These are phyloP conservation scores for Delonix regia DNA, from an alignment of 306 rosid species.

Conservation along the genomic window DNA sequence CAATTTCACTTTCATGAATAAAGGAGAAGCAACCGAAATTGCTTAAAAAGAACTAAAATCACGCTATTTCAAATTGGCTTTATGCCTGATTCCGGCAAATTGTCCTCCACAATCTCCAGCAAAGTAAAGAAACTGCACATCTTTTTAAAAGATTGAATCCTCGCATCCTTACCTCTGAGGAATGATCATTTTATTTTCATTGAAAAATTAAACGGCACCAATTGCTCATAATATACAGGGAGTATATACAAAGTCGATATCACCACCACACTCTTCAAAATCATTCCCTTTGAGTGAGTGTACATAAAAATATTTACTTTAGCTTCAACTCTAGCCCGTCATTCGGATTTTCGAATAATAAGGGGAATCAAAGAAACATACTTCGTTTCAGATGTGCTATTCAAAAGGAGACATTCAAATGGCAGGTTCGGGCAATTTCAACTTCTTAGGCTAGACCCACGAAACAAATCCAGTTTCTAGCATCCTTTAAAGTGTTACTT, in stretches of 20 bases:
- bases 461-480: neutral
- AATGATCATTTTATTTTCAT: neutral
- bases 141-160: neutral
- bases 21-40: neutral
- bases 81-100: neutral
- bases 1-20: conserved; percentile 1
- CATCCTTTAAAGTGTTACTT: conserved; percentile 18
- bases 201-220: neutral
- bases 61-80: neutral
- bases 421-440: neutral
- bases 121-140: neutral
- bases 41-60: neutral
- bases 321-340: neutral
- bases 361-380: neutral
- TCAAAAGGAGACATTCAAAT: neutral
- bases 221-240: neutral
- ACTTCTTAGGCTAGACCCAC: neutral
- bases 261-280: conserved; percentile 3
- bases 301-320: neutral
- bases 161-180: neutral
- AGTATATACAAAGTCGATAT: neutral
- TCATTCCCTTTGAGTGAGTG: neutral
- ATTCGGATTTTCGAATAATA: neutral
- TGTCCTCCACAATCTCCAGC: neutral
- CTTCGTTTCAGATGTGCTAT: neutral